Percentiles rank a stretch among this genome's conserved stretches.
These are phyloP conservation scores for Liriodendron chinense DNA, from an alignment of 164 flowering plant species.

Conservation along the genomic window DNA sequence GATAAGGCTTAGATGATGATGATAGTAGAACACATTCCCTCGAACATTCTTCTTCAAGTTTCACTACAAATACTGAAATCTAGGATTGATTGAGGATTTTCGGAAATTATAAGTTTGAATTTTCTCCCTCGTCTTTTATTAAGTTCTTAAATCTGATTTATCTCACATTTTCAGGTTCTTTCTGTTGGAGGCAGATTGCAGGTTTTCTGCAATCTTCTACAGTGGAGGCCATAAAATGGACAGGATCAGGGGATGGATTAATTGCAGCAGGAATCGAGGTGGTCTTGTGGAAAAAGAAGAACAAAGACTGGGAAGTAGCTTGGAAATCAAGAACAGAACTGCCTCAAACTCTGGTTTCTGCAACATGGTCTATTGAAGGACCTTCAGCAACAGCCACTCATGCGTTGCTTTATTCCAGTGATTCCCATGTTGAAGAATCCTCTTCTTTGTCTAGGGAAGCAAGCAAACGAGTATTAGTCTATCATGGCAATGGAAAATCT, in stretches of 20 bases:
- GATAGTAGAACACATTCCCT: neutral
- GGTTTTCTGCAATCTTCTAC: slow-evolving; percentile 58
- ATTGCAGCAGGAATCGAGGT: slow-evolving; percentile 76
- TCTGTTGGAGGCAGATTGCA: slow-evolving; percentile 91
- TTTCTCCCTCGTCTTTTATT: neutral
- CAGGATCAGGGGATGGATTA: slow-evolving; percentile 95
- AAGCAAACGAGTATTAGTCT: slow-evolving; percentile 50
- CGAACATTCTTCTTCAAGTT: neutral
- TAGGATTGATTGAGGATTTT: neutral
- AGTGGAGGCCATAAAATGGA: slow-evolving; percentile 79
- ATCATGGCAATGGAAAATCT: slow-evolving; percentile 35
- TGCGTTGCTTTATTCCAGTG: slow-evolving; percentile 9
- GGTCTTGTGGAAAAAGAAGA: slow-evolving; percentile 68
- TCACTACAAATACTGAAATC: neutral
- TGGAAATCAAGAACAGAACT: slow-evolving; percentile 62
- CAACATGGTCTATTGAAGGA: slow-evolving; percentile 81
- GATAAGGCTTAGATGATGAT: neutral
- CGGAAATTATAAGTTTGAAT: neutral
- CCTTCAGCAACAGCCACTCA: slow-evolving; percentile 61
- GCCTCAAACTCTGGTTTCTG: slow-evolving; percentile 73
- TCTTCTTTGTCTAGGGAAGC: slow-evolving; percentile 20
- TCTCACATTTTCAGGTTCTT: slow-evolving; percentile 78
- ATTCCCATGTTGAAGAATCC: slow-evolving; percentile 23
- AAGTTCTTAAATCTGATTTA: slow-evolving; percentile 20
- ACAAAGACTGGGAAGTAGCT: slow-evolving; percentile 72